These are phyloP conservation scores for Hypoxylon sp. DNA, from an alignment of 2,329 filamentous ascomycete genomes.

Conservation along the genomic window DNA sequence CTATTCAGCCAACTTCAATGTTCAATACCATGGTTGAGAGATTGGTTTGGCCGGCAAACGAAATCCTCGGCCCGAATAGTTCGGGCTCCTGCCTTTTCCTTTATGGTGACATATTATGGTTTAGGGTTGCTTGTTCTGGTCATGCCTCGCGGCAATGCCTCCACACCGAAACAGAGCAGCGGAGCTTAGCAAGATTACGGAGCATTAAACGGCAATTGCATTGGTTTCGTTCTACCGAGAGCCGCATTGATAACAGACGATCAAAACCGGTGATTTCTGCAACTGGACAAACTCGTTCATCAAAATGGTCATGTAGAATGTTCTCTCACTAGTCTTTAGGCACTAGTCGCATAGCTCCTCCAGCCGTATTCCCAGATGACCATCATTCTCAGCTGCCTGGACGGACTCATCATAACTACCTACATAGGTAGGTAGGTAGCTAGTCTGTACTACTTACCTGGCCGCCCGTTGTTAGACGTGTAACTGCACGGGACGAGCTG, in stretches of 20 bases:
- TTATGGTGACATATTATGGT: neutral
- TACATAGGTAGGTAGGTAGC: too few relatives aligned
- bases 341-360: neutral
- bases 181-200: neutral
- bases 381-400: neutral
- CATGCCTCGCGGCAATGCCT: slow-evolving; percentile 12
- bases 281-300: neutral
- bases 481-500: slow-evolving; percentile 4
- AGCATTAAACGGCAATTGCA: neutral
- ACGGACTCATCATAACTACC: neutral
- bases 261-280: neutral
- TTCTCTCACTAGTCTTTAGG: neutral
- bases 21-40: slow-evolving; percentile 8
- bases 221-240: slow-evolving; percentile 3
- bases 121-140: neutral
- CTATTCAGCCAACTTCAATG: neutral
- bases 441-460: neutral
- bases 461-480: neutral
- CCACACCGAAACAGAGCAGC: neutral
- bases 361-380: neutral
- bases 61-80: slow-evolving; percentile 13
- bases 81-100: neutral
- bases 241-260: neutral
- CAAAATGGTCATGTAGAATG: neutral
- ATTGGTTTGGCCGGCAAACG: neutral